These are phyloP conservation scores for Heliosperma pusillum DNA, from an alignment of 148 eudicot genomes.

Conservation along the genomic window DNA sequence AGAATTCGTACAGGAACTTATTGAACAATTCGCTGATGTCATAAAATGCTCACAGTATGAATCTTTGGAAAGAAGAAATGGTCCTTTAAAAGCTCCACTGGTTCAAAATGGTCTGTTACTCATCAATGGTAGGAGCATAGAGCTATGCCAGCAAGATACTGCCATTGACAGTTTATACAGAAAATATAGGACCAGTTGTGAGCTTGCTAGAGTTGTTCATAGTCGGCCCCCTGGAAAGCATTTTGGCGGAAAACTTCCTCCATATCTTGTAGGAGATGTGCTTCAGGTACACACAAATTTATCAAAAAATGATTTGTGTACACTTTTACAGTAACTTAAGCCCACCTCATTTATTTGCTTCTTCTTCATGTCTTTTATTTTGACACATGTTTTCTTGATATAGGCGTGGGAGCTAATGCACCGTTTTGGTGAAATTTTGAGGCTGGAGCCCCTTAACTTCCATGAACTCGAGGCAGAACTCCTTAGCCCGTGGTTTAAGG, in stretches of 20 bases:
- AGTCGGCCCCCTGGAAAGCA: slow-evolving; percentile 42
- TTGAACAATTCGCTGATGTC: slow-evolving; percentile 51
- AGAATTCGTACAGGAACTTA: slow-evolving; percentile 60
- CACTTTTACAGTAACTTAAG: neutral
- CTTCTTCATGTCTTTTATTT: neutral
- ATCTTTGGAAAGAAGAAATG: slow-evolving; percentile 38
- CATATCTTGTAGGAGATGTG: slow-evolving; percentile 47
- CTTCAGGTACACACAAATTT: slow-evolving; percentile 44
- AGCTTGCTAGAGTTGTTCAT: slow-evolving; percentile 17
- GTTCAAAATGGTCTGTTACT: slow-evolving; percentile 53
- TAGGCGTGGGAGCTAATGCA: slow-evolving; percentile 49
- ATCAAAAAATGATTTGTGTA: neutral
- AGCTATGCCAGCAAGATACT: slow-evolving; percentile 28
- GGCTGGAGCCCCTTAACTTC: slow-evolving; percentile 34
- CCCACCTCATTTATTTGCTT: neutral
- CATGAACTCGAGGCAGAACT: slow-evolving; percentile 57
- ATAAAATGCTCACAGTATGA: slow-evolving; percentile 40
- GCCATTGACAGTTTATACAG: slow-evolving; percentile 33
- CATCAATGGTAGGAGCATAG: slow-evolving; percentile 36
- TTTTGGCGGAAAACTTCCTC: slow-evolving; percentile 44
- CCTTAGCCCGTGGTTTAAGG: slow-evolving; percentile 41
- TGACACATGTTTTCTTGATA: slow-evolving; percentile 10
- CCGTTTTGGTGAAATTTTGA: slow-evolving; percentile 49
- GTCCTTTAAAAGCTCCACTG: slow-evolving; percentile 31
- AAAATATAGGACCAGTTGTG: slow-evolving; percentile 22